These are phyloP conservation scores for Aschersonia sp. DNA, from an alignment of 2,329 filamentous ascomycete genomes.

Conservation along the genomic window DNA sequence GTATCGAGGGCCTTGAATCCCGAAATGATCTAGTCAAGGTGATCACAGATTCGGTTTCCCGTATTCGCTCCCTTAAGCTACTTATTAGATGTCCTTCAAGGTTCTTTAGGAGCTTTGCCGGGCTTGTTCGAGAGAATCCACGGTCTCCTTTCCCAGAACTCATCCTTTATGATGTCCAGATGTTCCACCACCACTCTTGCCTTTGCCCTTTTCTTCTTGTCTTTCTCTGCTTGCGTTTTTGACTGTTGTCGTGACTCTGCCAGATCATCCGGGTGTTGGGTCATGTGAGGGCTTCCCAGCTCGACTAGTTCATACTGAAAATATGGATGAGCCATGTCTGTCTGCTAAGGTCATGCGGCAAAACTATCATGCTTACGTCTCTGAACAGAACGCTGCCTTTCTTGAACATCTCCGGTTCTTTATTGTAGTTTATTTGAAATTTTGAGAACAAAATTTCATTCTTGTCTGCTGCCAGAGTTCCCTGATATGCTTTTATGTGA, in stretches of 20 bases:
- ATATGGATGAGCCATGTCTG: neutral
- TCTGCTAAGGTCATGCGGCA: neutral
- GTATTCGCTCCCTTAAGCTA: no score
- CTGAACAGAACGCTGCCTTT: conserved; percentile 87
- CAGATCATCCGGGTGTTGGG: conserved; percentile 29
- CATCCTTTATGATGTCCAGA: conserved; percentile 86
- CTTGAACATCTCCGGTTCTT: conserved; percentile 80
- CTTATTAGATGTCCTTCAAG: conserved; percentile 10
- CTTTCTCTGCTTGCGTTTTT: conserved; percentile 70
- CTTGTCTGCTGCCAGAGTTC: conserved; percentile 75
- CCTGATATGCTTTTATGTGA: conserved; percentile 30
- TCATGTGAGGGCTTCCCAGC: conserved; percentile 30
- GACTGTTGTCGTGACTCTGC: conserved; percentile 45
- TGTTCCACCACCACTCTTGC: conserved; percentile 72
- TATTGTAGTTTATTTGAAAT: conserved; percentile 95
- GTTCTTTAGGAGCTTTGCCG: conserved; percentile 52
- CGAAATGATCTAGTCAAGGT: no score
- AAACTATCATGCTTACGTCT: conserved; percentile 37
- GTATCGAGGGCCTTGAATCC: no score
- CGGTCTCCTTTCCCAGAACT: conserved; percentile 79
- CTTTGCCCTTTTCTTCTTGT: conserved; percentile 67
- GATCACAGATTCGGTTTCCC: no score
- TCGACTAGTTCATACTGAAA: conserved; percentile 56
- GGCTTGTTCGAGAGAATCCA: conserved; percentile 70
- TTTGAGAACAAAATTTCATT: conserved; percentile 86